Percentiles rank a stretch among this genome's conserved stretches.
Evolutionary conservation across 176 grass and related monocot genomes (phyloP).

Genomic region (Aegilops umbellulata): DNA sequence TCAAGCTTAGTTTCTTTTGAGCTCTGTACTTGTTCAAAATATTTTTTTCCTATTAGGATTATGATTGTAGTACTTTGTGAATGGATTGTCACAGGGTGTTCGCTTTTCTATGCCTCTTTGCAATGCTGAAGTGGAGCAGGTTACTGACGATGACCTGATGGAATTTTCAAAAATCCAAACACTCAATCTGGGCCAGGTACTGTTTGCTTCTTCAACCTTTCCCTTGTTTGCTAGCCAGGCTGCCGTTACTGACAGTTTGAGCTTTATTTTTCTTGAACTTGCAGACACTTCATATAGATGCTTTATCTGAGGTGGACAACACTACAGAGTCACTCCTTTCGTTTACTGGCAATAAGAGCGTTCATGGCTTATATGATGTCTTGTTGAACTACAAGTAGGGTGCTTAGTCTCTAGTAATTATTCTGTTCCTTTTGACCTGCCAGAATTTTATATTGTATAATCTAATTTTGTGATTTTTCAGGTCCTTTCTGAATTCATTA

Average conservation of each 20-base stretch:
- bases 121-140: slow-evolving; percentile 69
- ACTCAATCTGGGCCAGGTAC: slow-evolving; percentile 83
- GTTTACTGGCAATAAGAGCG: slow-evolving; percentile 63
- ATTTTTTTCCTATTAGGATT: not conserved
- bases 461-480: slow-evolving; percentile 30
- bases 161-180: slow-evolving; percentile 87
- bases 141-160: slow-evolving; percentile 78
- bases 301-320: slow-evolving; percentile 73
- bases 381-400: slow-evolving; percentile 85
- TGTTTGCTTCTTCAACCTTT: not conserved
- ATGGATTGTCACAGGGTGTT: slow-evolving; percentile 46
- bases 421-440: not conserved
- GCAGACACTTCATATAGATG: slow-evolving; percentile 69
- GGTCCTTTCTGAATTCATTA: slow-evolving; percentile 68
- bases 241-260: not conserved
- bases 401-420: not conserved
- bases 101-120: slow-evolving; percentile 89
- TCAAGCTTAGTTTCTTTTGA: not conserved
- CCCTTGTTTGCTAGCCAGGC: not conserved
- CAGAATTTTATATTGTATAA: slow-evolving; percentile 7
- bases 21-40: not conserved
- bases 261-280: slow-evolving; percentile 12
- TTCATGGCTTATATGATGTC: slow-evolving; percentile 87
- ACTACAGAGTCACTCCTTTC: slow-evolving; percentile 78
- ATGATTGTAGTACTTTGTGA: slow-evolving; percentile 23